A percentile compares a stretch with the other conserved stretches of the same genome.
phyloP scores from a whole-genome alignment of 2,329 filamentous ascomycete species.

The Nigrograna mackinnonii region DNA sequence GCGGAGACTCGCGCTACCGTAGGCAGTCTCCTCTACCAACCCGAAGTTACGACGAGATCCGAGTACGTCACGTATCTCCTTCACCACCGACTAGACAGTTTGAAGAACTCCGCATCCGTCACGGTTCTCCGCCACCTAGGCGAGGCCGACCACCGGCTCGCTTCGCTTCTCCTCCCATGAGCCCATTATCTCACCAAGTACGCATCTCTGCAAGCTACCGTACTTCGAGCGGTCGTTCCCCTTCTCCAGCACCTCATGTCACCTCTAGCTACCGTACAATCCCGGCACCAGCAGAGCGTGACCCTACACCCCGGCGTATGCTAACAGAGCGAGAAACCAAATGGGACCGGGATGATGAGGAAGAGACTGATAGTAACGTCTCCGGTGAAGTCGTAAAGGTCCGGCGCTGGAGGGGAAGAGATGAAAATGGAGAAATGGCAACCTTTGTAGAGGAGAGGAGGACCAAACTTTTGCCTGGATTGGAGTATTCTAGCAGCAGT shows the following conservation, averaged over 20 bases:
- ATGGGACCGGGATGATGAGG: conserved; percentile 23
- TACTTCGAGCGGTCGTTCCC: no score
- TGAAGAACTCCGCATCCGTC: conserved; percentile 4
- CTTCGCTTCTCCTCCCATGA: background rate
- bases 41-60: no score
- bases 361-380: conserved; percentile 26
- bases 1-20: no score
- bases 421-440: conserved; percentile 30
- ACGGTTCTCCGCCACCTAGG: background rate
- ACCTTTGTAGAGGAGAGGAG: conserved; percentile 30
- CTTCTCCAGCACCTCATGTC: conserved; percentile 11
- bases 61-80: no score
- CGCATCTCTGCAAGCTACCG: background rate
- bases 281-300: background rate
- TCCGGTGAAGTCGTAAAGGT: conserved; percentile 18
- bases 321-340: conserved; percentile 15
- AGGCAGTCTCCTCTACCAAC: no score
- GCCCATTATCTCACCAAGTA: background rate
- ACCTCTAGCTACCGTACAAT: conserved; percentile 10
- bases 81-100: no score
- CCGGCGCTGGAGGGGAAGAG: conserved; percentile 28
- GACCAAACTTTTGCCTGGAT: background rate
- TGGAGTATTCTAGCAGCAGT: background rate
- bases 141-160: background rate
- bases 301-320: background rate